Base-by-base conservation (phyloP, 768 basidiomycete genomes). In the Pleurotus pulmonarius region DNA sequence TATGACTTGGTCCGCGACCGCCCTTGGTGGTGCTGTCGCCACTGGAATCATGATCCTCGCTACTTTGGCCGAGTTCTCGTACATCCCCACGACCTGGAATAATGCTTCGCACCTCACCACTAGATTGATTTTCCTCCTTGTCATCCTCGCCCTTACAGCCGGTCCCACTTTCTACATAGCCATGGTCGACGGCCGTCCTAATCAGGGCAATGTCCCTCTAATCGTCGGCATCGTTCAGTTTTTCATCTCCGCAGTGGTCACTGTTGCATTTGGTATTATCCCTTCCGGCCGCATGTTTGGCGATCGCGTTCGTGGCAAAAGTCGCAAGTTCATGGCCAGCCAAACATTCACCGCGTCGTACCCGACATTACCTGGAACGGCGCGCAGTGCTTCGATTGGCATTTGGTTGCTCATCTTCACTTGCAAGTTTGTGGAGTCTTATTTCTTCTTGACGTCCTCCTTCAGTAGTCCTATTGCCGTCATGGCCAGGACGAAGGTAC, bases 341-440 rank as follows among this genome's bases (percentile, higher is more conserved):
- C 97, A 99, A 70, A 98, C 97, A 0, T 98, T 99, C 75, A 99
- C 97, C 1, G 97, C 97, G 0, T 95, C 94, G 4, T 99, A 99
- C 68, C 97, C 96, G 0, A 73, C 80, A 2, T 83, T 99, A 45
- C 72, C 82, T 22, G 76, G 84, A 58, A 73, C 73, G 45, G 85
- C 93, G 3, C 92, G 97, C 47, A 78, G 79, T 9, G 94, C 93
- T 1, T 95, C 93, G 39, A 84, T 97, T 68, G 63, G 77, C 43
- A 82, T 99, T 46, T 99, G 97, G 97, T 55, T 91, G 44, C 83
- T 98, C 54, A 83, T 98, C 66, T 98, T 98, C 67, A 78, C 86
- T n/a, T 97, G 95, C 85, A 99, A 99, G 74, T 92, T 96, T 66
- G 76, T 79, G 20, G 97, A 99, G 70, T 97, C 94, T 7, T 99